Base-by-base conservation (phyloP, 2,329 filamentous ascomycete genomes). In the Sclerotinia nivalis region DNA sequence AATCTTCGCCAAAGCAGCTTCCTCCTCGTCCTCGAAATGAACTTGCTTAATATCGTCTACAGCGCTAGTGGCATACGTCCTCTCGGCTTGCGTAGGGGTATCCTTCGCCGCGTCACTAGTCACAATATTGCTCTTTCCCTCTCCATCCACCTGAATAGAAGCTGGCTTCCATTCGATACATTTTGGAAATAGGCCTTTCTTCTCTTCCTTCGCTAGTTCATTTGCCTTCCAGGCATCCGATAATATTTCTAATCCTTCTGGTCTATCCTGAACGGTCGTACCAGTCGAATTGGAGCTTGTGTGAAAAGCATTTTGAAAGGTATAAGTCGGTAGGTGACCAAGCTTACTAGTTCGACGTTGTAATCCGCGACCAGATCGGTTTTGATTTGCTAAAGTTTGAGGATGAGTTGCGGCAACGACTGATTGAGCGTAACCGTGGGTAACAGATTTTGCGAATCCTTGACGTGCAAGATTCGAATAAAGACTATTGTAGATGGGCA, bases 381-480 rank as follows among this genome's bases (percentile, higher is more conserved):
- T 89, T 80, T 88, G 93, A 78, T 89, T 88, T 80, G 88, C 93
- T 80, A 84, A 89, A 86, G 89, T 93, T 86, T 90, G 94, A 69
- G 87, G 87, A 73, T 97, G 93, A 74, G 93, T 93, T 78, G 93
- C 95, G 79, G 96, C 96, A 83, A 99, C 93, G 83, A 98, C 91
- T 73, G 94, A 97, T 82, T 98, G 95, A 77, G 94, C 94, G 87
- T 97, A 98, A 83, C 95, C 95, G 88, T 98, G 93, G 81, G 93
- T 95, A 82, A 98, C 91, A 79, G 94, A 93, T 85, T 98, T 98
- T 80, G 93, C 90, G 84, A 97, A 91, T 91, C 93, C 94, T 87
- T 95, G 92, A 86, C 96, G 95, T 89, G 97, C 93, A 86, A 98
- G 92, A 85, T 87, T 90, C 83, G 88, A 86, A 82, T 89, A 89